Evolutionary conservation across 768 basidiomycete genomes (phyloP).

Genomic region (Suillus weaverae): DNA sequence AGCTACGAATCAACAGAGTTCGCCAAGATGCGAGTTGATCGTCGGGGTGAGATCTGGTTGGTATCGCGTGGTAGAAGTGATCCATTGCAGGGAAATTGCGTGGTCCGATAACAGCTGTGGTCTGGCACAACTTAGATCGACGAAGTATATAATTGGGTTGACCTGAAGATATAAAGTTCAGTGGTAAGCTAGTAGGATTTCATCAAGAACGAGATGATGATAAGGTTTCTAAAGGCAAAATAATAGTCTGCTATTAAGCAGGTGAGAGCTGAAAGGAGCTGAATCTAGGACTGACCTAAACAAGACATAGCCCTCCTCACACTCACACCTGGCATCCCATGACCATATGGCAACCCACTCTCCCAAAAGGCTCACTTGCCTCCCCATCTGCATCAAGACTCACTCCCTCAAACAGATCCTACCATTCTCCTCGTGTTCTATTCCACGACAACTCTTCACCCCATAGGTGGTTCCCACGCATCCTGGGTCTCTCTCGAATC

Average conservation of each 20-base stretch:
- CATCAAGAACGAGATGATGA: not conserved
- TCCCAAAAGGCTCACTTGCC: constrained; percentile 19
- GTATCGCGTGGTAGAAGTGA: constrained; percentile 3
- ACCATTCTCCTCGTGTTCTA: constrained; percentile 59
- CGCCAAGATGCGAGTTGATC: not conserved
- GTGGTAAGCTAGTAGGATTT: not conserved
- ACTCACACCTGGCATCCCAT: too few species aligned
- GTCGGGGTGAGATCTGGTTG: not conserved
- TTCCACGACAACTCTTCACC: constrained; percentile 37
- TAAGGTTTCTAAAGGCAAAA: constrained; percentile 6
- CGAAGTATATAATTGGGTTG: not conserved
- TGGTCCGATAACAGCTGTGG: not conserved
- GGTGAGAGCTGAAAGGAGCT: constrained; percentile 1
- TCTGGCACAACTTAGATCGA: not conserved
- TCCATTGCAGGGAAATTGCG: not conserved
- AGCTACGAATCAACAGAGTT: not conserved
- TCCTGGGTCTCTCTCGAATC: constrained; percentile 53
- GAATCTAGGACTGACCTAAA: not conserved
- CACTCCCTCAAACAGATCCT: constrained; percentile 44
- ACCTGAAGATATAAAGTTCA: constrained; percentile 3
- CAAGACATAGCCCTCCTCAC: too few species aligned
- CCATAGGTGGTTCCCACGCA: constrained; percentile 58
- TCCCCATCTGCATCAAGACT: constrained; percentile 35
- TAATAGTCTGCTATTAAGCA: not conserved
- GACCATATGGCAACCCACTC: constrained; percentile 52